Evolutionary conservation across 257 asterid species (phyloP).

Genomic region (Solanum pinnatisectum): DNA sequence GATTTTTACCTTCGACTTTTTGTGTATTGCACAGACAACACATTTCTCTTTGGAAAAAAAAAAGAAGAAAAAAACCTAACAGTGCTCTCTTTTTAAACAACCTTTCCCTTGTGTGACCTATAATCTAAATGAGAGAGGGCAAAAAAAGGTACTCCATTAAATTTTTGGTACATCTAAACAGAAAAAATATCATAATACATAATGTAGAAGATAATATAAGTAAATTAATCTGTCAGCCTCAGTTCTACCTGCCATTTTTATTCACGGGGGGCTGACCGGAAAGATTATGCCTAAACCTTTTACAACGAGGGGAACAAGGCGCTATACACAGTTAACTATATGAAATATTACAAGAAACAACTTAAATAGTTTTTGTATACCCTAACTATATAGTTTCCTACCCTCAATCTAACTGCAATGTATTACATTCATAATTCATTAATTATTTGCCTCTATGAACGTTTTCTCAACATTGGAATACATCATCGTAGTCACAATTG

Average conservation of each 20-base stretch:
- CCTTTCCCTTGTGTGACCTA: background rate
- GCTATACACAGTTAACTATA: slow-evolving; percentile 25
- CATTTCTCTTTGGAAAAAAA: background rate
- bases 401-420: background rate
- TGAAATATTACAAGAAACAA: slow-evolving; percentile 1
- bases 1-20: background rate
- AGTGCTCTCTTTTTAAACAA: background rate
- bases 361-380: background rate
- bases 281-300: slow-evolving; percentile 12
- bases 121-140: background rate
- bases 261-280: background rate
- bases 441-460: background rate
- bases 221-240: background rate
- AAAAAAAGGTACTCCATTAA: background rate
- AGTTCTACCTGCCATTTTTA: slow-evolving; percentile 3
- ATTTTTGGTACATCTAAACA: background rate
- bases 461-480: background rate
- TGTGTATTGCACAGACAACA: background rate
- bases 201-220: background rate
- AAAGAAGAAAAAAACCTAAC: background rate
- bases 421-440: background rate
- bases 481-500: background rate
- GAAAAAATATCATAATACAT: background rate
- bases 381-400: background rate
- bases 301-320: slow-evolving; percentile 20